Evolutionary conservation across 2,329 filamentous ascomycete genomes (phyloP), one percentile per base, ranked within the genome.

Genomic region (Fusarium nematophilum): DNA sequence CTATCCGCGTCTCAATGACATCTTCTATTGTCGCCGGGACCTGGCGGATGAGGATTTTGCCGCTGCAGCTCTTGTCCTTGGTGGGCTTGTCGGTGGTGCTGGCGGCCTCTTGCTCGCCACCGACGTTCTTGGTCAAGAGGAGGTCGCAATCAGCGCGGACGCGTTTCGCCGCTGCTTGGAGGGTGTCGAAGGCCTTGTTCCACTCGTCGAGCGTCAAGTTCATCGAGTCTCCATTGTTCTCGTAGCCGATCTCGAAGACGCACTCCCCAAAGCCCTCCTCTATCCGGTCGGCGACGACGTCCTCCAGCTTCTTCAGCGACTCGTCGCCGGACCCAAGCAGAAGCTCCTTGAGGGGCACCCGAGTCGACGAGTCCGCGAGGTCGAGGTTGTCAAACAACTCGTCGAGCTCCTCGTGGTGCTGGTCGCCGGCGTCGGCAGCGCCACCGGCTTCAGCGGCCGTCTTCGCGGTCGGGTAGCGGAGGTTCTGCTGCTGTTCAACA

Each of bases 1-100:
- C 95, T 77, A 99, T 96, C 66, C 95, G 82, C 9, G 94, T 97
- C 82, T 99, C 95, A 58, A 97, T 97, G 21, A 96, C 91, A 53
- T 96, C 88, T 72, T 98, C 93, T 5, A 92, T 85, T 10, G 83
- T 89, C 15, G 83, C 79, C 3, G 93, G 92, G 17, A 85, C 79
- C 70, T 90, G 88, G 31, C 95, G 87, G 57, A 98, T 84, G 68
- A 98, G 85, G 43, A 97, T 75, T 74, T 97, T 98, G n/a, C 93
- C 93, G 61, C 87, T 90, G 64, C 88, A 90, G 47, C 88, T 89
- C 64, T 86, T 90, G 58, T 91, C 87, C 69, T 91, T 93, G 53
- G 82, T 79, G 51, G 81, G 84, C 54, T 79, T 80, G 40, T 75
- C 70, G 18, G 72, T 62, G 7, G 79, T 80, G 17, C 85, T 84